These are phyloP conservation scores for Xylaria sp. DNA, from an alignment of 2,329 filamentous ascomycete genomes.

Conservation along the genomic window DNA sequence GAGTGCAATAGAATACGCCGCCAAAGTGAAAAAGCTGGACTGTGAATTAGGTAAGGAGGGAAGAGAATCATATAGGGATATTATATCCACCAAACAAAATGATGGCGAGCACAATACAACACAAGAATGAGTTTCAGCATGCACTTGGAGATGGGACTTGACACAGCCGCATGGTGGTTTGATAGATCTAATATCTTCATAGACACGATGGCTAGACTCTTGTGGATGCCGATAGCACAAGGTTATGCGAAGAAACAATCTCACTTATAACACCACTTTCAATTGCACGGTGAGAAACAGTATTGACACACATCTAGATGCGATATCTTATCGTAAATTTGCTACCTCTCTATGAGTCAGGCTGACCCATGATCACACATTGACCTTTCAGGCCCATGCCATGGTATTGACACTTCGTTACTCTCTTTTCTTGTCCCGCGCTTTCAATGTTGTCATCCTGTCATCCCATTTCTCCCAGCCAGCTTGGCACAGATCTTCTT, in stretches of 20 bases:
- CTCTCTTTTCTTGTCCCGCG: constrained; percentile 51
- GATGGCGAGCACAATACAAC: background rate
- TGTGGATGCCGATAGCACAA: background rate
- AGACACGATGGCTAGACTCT: background rate
- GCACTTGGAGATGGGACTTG: background rate
- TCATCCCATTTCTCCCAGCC: constrained; percentile 94
- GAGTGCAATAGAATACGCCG: no score
- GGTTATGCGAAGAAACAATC: background rate
- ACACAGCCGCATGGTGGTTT: background rate
- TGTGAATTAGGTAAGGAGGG: background rate
- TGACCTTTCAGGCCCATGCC: background rate
- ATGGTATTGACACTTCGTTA: constrained; percentile 18
- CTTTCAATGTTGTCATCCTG: constrained; percentile 51
- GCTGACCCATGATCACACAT: background rate
- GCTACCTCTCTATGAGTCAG: background rate
- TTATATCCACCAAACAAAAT: background rate
- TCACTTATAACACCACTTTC: background rate
- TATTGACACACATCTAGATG: background rate
- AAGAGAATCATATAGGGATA: background rate
- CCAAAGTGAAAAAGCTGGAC: background rate
- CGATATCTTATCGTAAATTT: background rate
- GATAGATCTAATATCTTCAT: background rate
- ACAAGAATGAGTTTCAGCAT: background rate
- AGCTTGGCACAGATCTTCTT: constrained; percentile 88
- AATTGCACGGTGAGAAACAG: background rate